Conservation (phyloP, 2,329 filamentous ascomycete species). For the Intubia oerlemansii region DNA sequence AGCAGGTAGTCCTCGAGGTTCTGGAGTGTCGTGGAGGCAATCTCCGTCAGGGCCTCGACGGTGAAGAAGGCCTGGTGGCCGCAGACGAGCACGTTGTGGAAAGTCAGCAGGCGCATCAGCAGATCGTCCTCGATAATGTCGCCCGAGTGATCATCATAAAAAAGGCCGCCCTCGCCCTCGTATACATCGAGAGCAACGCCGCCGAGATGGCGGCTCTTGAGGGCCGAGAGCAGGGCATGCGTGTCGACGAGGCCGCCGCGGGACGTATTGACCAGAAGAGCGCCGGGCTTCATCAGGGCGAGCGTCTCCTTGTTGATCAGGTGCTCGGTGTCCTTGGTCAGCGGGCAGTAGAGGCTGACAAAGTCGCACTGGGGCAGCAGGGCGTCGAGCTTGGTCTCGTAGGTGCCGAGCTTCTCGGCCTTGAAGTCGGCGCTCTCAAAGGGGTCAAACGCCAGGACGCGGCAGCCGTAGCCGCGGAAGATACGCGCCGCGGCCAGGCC, state of each 20-base stretch:
- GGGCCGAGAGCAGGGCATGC: slow-evolving; percentile 31
- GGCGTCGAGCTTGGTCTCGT: slow-evolving; percentile 26
- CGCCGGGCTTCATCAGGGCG: slow-evolving; percentile 32
- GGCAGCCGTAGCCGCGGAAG: slow-evolving; percentile 42
- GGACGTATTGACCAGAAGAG: slow-evolving; percentile 45
- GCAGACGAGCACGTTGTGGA: slow-evolving; percentile 44
- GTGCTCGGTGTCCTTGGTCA: slow-evolving; percentile 35
- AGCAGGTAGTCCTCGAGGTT: slow-evolving; percentile 28
- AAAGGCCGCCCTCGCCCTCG: slow-evolving; percentile 39
- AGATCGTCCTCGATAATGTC: slow-evolving; percentile 46
- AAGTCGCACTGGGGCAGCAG: slow-evolving; percentile 36
- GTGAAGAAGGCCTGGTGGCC: slow-evolving; percentile 54
- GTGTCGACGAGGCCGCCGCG: slow-evolving; percentile 44
- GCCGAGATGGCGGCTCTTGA: slow-evolving; percentile 38
- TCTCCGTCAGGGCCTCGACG: slow-evolving; percentile 40
- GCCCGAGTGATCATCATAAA: slow-evolving; percentile 43
- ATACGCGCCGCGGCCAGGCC: slow-evolving; percentile 40
- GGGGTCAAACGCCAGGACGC: slow-evolving; percentile 38
- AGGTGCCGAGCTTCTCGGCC: slow-evolving; percentile 22
- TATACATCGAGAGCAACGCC: slow-evolving; percentile 48
- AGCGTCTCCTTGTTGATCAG: slow-evolving; percentile 35
- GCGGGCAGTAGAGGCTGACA: slow-evolving; percentile 43
- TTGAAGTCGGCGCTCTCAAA: slow-evolving; percentile 25
- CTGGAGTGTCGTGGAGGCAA: slow-evolving; percentile 34
- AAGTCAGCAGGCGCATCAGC: slow-evolving; percentile 44